Evolutionary conservation across 225 moss, liverwort and hornwort species (phyloP), one percentile per base, ranked within the genome.

Genomic region (Thuidium tamariscinum): DNA sequence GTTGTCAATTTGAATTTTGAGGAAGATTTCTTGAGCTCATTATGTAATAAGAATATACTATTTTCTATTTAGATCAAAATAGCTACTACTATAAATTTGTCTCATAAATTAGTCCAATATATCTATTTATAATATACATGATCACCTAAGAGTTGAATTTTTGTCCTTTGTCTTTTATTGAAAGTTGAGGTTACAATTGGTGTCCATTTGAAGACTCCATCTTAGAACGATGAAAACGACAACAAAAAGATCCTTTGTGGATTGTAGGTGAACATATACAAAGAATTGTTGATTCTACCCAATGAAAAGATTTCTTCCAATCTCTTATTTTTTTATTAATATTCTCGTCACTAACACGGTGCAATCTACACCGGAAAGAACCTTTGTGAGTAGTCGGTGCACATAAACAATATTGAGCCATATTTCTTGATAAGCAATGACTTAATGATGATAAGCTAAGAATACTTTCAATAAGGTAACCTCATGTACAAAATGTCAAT

Each of bases 341-440:
- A 5, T n/a, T 52, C 22, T 22, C 1, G 0, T 39, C 7, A 37
- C 3, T 39, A 7, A 1, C 0, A 16, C 11, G 6, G 27, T 77
- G 57, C 7, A 55, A 27, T 77, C 27, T 57, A 37, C 77, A 77
- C n/a, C 52, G 6, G 52, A 52, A 52, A 52, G 52, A 52, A 16
- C 52, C 52, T 6, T 52, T 52, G 54, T 76, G 76, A 75, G 5
- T 75, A 77, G 56, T 77, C 11, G 41, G 59, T 2, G 56, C 16
- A 56, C 26, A 56, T 26, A 77, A 2, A 56, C 77, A 56, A 77
- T 55, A 56, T 77, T 77, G 56, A 26, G 77, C 26, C 77, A 77
- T 77, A 36, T 51, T 76, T 54, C 36, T 22, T 15, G 9, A 75
- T 14, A 14, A 30, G 10, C 11, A 11, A 72, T 48, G 48, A 19